Conservation (phyloP, 768 basidiomycete species). For the Mycena amicta region DNA sequence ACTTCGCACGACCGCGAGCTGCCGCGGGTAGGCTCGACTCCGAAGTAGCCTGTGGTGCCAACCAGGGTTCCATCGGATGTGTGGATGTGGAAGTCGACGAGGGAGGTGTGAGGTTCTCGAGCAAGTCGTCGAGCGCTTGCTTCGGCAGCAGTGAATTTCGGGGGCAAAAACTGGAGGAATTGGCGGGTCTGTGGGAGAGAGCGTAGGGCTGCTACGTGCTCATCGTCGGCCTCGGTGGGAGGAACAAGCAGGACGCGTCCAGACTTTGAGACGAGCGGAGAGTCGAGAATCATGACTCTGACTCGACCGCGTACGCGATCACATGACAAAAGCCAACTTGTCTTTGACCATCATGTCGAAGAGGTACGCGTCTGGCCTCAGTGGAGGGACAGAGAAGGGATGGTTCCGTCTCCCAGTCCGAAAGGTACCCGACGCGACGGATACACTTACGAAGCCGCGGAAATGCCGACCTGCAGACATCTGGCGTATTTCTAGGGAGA, state of each 20-base stretch:
- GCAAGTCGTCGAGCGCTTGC: conserved; percentile 36
- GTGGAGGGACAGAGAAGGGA: no score
- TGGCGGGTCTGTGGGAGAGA: conserved; percentile 39
- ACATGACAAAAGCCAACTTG: no score
- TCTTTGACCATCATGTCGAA: no score
- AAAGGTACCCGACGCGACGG: no score
- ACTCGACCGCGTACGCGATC: no score
- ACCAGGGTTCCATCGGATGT: conserved; percentile 30
- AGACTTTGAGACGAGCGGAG: conserved; percentile 13
- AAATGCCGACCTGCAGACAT: no score
- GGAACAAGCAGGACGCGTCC: conserved; percentile 40
- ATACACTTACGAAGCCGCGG: no score
- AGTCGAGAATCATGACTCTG: conserved; percentile 16
- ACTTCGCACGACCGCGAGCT: conserved; percentile 41
- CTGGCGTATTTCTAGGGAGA: no score
- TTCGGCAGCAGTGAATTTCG: conserved; percentile 37
- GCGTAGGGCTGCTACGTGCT: conserved; percentile 36
- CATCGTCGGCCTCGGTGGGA: conserved; percentile 40
- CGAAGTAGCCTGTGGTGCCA: conserved; percentile 41
- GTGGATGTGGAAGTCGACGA: conserved; percentile 44
- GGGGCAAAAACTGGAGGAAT: conserved; percentile 45
- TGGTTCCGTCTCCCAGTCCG: no score
- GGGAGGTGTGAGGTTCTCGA: conserved; percentile 35
- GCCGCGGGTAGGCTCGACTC: conserved; percentile 32
- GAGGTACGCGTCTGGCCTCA: no score